Conservation (phyloP, 768 basidiomycete genomes). For the Hebeloma cylindrosporum region DNA sequence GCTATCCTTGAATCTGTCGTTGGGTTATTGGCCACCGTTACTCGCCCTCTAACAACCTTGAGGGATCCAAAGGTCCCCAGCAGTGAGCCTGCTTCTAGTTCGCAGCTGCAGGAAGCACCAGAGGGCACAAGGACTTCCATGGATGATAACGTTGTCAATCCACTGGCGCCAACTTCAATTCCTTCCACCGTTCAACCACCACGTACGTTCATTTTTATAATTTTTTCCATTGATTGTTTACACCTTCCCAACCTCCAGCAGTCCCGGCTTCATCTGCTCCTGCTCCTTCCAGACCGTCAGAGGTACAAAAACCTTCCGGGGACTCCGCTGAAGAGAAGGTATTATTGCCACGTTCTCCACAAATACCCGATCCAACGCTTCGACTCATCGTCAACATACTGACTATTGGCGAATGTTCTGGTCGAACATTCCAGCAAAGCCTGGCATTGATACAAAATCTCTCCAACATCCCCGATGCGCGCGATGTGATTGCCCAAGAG, state of each 20-base stretch:
- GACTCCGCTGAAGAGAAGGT: slow-evolving; percentile 47
- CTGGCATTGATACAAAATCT: slow-evolving; percentile 90
- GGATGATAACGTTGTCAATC: too few relatives aligned
- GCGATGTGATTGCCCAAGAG: slow-evolving; percentile 88
- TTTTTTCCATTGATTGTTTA: too few relatives aligned
- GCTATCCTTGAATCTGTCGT: slow-evolving; percentile 94
- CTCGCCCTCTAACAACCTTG: slow-evolving; percentile 72
- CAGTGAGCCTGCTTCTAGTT: neutral
- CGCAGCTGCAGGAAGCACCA: too few relatives aligned
- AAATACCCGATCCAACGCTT: slow-evolving; percentile 81
- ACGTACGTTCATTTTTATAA: slow-evolving; percentile 13
- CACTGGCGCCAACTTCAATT: too few relatives aligned
- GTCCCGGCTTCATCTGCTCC: slow-evolving; percentile 5
- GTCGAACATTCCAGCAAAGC: slow-evolving; percentile 93
- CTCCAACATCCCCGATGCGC: slow-evolving; percentile 83
- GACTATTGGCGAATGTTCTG: slow-evolving; percentile 96
- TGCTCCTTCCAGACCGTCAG: slow-evolving; percentile 8
- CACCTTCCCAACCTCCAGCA: too few relatives aligned
- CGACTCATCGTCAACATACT: slow-evolving; percentile 95
- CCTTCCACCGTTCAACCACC: neutral
- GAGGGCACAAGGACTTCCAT: too few relatives aligned
- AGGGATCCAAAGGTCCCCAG: slow-evolving; percentile 44
- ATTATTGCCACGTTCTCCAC: slow-evolving; percentile 71
- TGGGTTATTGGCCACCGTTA: slow-evolving; percentile 82
- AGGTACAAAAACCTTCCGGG: slow-evolving; percentile 24